Evolutionary conservation across 2,329 filamentous ascomycete species (phyloP).

Genomic region (Sarocladium kiliense): DNA sequence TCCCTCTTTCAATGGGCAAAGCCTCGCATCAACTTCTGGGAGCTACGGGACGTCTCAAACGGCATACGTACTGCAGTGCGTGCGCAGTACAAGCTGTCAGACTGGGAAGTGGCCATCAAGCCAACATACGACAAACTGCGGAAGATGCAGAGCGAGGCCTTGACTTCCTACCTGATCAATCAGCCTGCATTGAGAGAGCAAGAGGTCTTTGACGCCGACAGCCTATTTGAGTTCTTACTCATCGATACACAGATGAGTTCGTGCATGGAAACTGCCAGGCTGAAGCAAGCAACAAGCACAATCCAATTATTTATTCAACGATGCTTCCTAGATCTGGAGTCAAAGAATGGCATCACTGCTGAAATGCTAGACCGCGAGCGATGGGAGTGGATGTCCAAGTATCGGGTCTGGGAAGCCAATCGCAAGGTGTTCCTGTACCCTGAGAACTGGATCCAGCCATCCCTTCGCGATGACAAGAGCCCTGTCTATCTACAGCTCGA

Average conservation of each 20-base stretch:
- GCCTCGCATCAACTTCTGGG: neutral
- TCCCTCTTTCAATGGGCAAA: neutral
- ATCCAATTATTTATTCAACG: constrained; percentile 15
- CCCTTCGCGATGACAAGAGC: constrained; percentile 10
- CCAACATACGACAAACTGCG: neutral
- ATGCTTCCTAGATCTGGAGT: constrained; percentile 12
- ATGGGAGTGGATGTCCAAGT: constrained; percentile 10
- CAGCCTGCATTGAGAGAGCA: neutral
- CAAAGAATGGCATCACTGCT: neutral
- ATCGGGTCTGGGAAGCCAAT: constrained; percentile 11
- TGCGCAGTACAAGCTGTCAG: neutral
- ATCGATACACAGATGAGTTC: constrained; percentile 14
- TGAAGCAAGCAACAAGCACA: constrained; percentile 13
- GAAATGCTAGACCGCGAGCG: neutral
- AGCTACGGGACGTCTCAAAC: neutral
- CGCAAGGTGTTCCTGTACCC: constrained; percentile 11
- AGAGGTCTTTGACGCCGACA: constrained; percentile 6
- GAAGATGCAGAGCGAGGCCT: neutral
- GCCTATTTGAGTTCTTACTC: constrained; percentile 12
- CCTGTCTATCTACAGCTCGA: constrained; percentile 4
- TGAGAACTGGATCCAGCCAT: constrained; percentile 12
- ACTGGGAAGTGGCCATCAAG: neutral
- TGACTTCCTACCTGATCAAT: neutral
- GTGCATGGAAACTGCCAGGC: constrained; percentile 12
- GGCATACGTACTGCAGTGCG: neutral